phyloP scores from a whole-genome alignment of 352 stramenopile genomes.

The Globisporangium takayamanum region DNA sequence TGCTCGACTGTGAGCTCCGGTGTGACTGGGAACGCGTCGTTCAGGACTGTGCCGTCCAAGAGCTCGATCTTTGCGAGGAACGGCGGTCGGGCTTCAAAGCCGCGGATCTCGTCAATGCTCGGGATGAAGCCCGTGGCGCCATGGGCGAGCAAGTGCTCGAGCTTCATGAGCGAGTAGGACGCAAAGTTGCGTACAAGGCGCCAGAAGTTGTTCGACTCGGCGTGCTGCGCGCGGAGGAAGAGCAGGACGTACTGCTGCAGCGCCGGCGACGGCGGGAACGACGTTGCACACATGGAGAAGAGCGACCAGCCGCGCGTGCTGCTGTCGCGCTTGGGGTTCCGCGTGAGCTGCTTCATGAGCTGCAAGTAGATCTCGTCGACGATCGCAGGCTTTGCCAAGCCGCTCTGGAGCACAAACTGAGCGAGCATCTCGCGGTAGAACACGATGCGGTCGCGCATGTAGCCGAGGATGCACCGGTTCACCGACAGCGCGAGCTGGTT shows the following conservation, averaged over 20 bases:
- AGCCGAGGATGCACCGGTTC: conserved; percentile 91
- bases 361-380: conserved; percentile 94
- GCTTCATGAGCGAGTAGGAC: conserved; percentile 86
- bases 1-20: conserved; percentile 89
- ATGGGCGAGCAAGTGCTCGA: conserved; percentile 86
- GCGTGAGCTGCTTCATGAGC: conserved; percentile 91
- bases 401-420: conserved; percentile 91
- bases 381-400: conserved; percentile 76
- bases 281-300: conserved; percentile 90
- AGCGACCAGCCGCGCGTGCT: conserved; percentile 90
- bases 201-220: conserved; percentile 71
- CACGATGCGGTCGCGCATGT: conserved; percentile 93
- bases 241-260: conserved; percentile 89
- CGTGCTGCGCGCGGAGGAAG: conserved; percentile 84
- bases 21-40: conserved; percentile 89
- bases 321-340: conserved; percentile 89
- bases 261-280: conserved; percentile 83
- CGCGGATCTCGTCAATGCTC: conserved; percentile 89
- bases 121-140: conserved; percentile 91
- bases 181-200: conserved; percentile 83
- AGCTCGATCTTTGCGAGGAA: conserved; percentile 92
- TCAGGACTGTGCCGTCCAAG: conserved; percentile 88
- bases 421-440: conserved; percentile 92
- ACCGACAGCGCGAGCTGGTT: conserved; percentile 74
- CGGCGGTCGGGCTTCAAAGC: conserved; percentile 90